These are phyloP conservation scores for Coniochaeta pulveracea DNA, from an alignment of 2,329 filamentous ascomycete genomes.

Conservation along the genomic window DNA sequence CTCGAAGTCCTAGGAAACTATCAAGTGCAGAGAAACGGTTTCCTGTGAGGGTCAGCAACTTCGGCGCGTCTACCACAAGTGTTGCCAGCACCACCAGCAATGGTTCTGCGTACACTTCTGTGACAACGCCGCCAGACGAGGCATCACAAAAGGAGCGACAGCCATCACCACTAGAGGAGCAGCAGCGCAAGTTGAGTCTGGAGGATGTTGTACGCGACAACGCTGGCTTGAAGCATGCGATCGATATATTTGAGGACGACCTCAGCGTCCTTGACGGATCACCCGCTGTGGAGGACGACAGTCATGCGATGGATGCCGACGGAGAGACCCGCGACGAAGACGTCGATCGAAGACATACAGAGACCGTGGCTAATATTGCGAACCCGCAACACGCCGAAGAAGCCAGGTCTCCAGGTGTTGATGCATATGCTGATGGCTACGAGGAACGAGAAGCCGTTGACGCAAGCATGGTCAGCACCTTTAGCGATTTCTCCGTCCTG, in stretches of 20 bases:
- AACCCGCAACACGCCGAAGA: too few species aligned
- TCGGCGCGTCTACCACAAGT: too few species aligned
- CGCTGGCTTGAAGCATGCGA: slow-evolving; percentile 44
- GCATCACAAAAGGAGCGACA: slow-evolving; percentile 7
- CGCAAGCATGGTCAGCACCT: slow-evolving; percentile 67
- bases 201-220: slow-evolving; percentile 44
- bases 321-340: slow-evolving; percentile 15
- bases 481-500: slow-evolving; percentile 83
- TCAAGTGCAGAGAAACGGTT: slow-evolving; percentile 44
- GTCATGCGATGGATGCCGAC: background rate
- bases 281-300: slow-evolving; percentile 10
- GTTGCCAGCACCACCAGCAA: slow-evolving; percentile 5
- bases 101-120: background rate
- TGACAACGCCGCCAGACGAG: slow-evolving; percentile 5
- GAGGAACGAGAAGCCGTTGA: slow-evolving; percentile 38
- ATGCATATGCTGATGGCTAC: too few species aligned
- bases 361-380: too few species aligned
- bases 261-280: slow-evolving; percentile 16
- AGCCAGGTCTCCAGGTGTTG: too few species aligned
- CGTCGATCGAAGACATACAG: slow-evolving; percentile 11
- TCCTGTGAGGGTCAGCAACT: slow-evolving; percentile 42
- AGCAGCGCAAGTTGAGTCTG: slow-evolving; percentile 31
- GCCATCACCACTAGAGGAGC: slow-evolving; percentile 3
- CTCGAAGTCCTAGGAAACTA: slow-evolving; percentile 34
- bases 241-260: slow-evolving; percentile 52